Percentiles rank a stretch among this genome's conserved stretches.
Conservation (phyloP, 139 green algal species). For the Tetraselmis striata region DNA sequence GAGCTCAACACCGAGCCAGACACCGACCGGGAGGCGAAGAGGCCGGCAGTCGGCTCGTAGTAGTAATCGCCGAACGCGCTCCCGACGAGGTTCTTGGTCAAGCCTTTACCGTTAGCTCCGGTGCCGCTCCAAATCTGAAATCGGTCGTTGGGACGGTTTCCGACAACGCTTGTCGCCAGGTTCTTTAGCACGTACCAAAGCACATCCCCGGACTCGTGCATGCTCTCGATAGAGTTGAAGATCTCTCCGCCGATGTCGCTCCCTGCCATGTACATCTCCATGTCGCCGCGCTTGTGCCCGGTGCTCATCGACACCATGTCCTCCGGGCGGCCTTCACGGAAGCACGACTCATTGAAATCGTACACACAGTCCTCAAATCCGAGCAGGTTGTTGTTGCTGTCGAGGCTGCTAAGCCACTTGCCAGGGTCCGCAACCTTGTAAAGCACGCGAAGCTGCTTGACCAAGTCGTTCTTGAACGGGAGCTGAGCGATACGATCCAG, state of each 20-base stretch:
- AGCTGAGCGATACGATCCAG: not conserved
- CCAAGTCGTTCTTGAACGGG: not conserved
- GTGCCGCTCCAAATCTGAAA: not conserved
- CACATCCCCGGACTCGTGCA: not conserved
- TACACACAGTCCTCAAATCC: not conserved
- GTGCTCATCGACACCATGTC: not conserved
- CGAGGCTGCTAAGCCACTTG: not conserved
- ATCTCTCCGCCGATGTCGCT: not conserved
- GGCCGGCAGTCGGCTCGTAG: not conserved
- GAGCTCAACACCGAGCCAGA: not conserved
- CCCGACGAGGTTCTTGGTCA: not conserved
- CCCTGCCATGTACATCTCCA: not conserved
- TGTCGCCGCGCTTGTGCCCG: not conserved
- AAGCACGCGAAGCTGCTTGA: not conserved
- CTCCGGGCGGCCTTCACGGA: not conserved
- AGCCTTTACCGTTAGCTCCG: not conserved
- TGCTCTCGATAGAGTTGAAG: not conserved
- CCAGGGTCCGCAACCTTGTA: not conserved
- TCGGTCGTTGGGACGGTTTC: not conserved
- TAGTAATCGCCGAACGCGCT: not conserved
- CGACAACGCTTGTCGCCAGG: not conserved
- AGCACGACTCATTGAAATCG: not conserved
- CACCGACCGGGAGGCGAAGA: not conserved
- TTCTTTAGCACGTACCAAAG: not conserved
- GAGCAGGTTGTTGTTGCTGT: not conserved